Percentiles rank a stretch among this genome's conserved stretches.
Evolutionary conservation across 371 early-diverging fungal genomes (phyloP).

Genomic region (Quaeritorhiza haematococci): DNA sequence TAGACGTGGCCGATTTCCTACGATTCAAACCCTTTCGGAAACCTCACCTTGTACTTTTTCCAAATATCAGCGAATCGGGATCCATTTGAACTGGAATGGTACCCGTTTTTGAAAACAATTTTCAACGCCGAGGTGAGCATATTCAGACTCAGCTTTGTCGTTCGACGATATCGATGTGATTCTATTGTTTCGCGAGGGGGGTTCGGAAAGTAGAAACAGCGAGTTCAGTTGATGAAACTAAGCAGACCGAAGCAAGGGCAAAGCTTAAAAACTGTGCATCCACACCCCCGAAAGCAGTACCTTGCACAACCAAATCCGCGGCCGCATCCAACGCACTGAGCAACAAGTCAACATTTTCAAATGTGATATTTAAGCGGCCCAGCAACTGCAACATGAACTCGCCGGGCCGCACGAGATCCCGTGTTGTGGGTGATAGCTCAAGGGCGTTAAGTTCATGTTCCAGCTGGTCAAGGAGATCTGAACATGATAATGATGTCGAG

Average conservation of each 20-base stretch:
- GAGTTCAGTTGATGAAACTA: too few species aligned
- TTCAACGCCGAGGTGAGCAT: constrained; percentile 13
- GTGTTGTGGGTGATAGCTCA: background rate
- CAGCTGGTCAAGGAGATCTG: background rate
- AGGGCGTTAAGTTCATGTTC: background rate
- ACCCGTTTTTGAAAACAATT: constrained; percentile 12
- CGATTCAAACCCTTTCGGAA: too few species aligned
- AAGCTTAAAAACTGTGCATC: too few species aligned
- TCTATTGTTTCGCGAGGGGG: too few species aligned
- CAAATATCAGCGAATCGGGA: background rate
- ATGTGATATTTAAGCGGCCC: constrained; percentile 5
- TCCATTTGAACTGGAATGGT: background rate
- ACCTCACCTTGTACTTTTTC: constrained; percentile 8
- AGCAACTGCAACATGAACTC: constrained; percentile 21
- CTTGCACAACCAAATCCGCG: constrained; percentile 7
- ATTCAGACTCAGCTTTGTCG: constrained; percentile 1
- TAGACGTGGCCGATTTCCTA: too few species aligned
- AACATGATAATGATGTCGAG: too few species aligned
- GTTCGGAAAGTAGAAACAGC: too few species aligned
- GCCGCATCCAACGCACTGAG: constrained; percentile 12
- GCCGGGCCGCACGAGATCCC: constrained; percentile 10
- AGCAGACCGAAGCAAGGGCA: too few species aligned
- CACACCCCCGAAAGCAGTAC: too few species aligned
- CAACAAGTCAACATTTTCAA: constrained; percentile 1
- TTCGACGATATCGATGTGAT: constrained; percentile 2